Evolutionary conservation across 345 rosid genomes (phyloP), one percentile per base, ranked within the genome.

Genomic region (Ailanthus altissimus): DNA sequence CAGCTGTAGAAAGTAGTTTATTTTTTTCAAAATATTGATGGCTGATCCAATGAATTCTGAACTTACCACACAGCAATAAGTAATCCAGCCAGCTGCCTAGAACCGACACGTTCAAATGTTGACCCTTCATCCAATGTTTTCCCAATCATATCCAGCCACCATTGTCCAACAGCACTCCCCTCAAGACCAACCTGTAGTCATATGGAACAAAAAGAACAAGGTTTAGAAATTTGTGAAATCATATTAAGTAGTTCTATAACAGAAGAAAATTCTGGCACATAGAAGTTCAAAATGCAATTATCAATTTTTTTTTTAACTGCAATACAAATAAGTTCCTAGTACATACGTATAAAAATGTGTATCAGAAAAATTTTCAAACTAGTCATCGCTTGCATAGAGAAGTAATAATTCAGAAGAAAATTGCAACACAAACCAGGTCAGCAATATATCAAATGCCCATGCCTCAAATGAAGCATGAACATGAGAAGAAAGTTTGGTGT

Each of bases 101-200:
- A 90, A 62, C 97, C 97, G 87, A 88, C 92, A 68, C 94, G 91
- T 79, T 86, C 90, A 81, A 89, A 92, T 8, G 86, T 72, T 66
- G 86, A 85, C 70, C 90, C 87, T 53, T 90, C 91, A 60, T 83
- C 88, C 77, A 92, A 84, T 66, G 90, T 87, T 83, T 85, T 91
- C n/a, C 92, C 94, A 20, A 92, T 89, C 84, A 81, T 77, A 53
- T 90, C 94, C 79, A 87, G 78, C 97, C 97, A 92, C 97, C 90
- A 90, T 65, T 90, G 93, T 54, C 97, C 97, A 75, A 88, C 83
- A 57, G 91, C 81, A 81, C 97, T 92, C 65, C 94, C 94, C 79
- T 92, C 97, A 79, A 87, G 91, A 73, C 97, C 97, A 67, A 92
- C 94, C 97, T 92, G 81, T 62, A 61, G 47, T 43, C 3, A 12